phyloP scores from a whole-genome alignment of 164 flowering plant genomes.

The Chimonanthus praecox region DNA sequence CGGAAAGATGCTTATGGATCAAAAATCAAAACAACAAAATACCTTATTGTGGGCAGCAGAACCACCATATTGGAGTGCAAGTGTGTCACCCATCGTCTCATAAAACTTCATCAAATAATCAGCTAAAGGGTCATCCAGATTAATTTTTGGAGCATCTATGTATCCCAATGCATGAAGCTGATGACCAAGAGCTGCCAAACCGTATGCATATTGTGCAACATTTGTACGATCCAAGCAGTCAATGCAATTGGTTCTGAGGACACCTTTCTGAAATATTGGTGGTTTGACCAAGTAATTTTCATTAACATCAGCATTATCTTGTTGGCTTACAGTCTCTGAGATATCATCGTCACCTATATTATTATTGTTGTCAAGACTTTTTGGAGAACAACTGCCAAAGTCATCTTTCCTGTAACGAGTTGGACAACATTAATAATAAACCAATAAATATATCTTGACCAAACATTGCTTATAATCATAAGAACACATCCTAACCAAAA shows the following conservation, averaged over 20 bases:
- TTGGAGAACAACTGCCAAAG: slow-evolving; percentile 14
- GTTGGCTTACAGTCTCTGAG: slow-evolving; percentile 22
- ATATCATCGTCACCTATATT: slow-evolving; percentile 27
- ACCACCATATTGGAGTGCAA: slow-evolving; percentile 94
- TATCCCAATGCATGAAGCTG: slow-evolving; percentile 73
- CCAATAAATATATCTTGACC: neutral
- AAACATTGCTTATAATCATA: too few species aligned
- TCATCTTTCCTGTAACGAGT: slow-evolving; percentile 30
- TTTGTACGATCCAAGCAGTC: slow-evolving; percentile 99
- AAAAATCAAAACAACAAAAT: neutral
- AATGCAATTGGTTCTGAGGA: slow-evolving; percentile 91
- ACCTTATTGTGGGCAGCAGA: slow-evolving; percentile 99
- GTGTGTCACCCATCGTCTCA: slow-evolving; percentile 93
- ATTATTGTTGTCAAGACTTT: slow-evolving; percentile 15
- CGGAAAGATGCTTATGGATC: too few species aligned
- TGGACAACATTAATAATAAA: neutral
- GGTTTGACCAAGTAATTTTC: slow-evolving; percentile 28
- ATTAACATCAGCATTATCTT: slow-evolving; percentile 15
- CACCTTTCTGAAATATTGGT: slow-evolving; percentile 66
- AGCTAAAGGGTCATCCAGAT: slow-evolving; percentile 55
- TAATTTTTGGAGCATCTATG: slow-evolving; percentile 36
- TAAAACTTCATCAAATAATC: slow-evolving; percentile 66
- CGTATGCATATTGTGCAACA: slow-evolving; percentile 90
- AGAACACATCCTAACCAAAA: too few species aligned
- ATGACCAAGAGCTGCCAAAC: slow-evolving; percentile 80